Evolutionary conservation across 805 yeast genomes (phyloP), one percentile per base, ranked within the genome.

Genomic region (Hanseniaspora jakobsenii): DNA sequence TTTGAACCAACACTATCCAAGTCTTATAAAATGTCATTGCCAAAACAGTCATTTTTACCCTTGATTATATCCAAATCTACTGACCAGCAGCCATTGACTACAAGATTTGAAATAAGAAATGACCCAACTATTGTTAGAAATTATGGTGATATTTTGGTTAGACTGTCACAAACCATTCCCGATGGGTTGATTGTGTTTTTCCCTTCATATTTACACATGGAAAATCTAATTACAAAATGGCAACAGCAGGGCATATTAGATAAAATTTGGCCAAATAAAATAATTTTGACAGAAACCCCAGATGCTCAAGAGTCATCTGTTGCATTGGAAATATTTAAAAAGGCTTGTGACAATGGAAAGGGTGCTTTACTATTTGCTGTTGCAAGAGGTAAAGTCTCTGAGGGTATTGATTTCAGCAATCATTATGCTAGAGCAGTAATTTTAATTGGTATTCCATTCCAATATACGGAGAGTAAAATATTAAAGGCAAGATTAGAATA

Each of bases 391-490:
- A 91, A 91, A 58, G 98, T 91, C 1, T 82, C 94, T 1, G 99
- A 91, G 63, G 99, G 99, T 49, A 91, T 91, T 53, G 99, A 91
- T 85, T 91, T 91, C 66, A 97, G 91, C 59, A 95, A 91, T 60
- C 98, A 91, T 52, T 91, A 82, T 60, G 99, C 98, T 12, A 75
- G 99, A 56, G 85, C 97, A 0, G 99, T 91, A 49, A 68, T 91
- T 49, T 89, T 91, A 96, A 89, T 91, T 62, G 99, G 99, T 52
- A 94, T 91, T 52, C 99, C 99, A 0, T 91, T 91, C 71, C 99
- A 91, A 69, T 91, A 91, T 62, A 91, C 99, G 0, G 98, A 91
- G 59, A 87, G 96, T 3, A 77, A 97, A 56, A 91, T 91, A 51
- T 67, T 91, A 55, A 91, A 91, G 54, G 98, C 99, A 0, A 72